Percentiles rank a stretch among this genome's conserved stretches.
Conservation (phyloP, 2,329 filamentous ascomycete species). For the Calycina marina region DNA sequence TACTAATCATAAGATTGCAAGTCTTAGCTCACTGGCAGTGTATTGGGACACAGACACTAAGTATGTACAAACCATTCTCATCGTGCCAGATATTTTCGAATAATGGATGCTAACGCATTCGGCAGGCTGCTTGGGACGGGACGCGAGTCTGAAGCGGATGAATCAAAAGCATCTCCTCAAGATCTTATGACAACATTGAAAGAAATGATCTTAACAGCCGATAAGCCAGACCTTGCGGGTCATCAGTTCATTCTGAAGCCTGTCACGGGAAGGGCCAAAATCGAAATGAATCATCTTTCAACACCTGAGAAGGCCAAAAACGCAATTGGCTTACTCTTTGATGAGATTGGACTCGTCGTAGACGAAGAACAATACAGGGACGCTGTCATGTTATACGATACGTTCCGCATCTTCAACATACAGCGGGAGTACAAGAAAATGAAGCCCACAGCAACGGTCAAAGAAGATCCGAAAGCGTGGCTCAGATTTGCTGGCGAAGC, state of each 20-base stretch:
- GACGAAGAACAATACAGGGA: slow-evolving; percentile 97
- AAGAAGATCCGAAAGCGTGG: slow-evolving; percentile 88
- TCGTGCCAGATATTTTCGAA: too few relatives aligned
- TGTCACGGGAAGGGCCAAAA: slow-evolving; percentile 85
- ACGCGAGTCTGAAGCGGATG: slow-evolving; percentile 49
- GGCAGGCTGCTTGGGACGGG: slow-evolving; percentile 71
- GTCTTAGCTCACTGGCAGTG: slow-evolving; percentile 73
- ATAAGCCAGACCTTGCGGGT: slow-evolving; percentile 34
- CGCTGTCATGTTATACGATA: slow-evolving; percentile 90
- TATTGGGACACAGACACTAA: slow-evolving; percentile 97
- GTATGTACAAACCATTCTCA: too few relatives aligned
- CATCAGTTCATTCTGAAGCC: slow-evolving; percentile 95
- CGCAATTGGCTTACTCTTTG: slow-evolving; percentile 83
- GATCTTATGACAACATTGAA: slow-evolving; percentile 68
- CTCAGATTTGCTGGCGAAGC: slow-evolving; percentile 81
- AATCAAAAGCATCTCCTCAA: slow-evolving; percentile 52
- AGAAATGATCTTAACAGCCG: slow-evolving; percentile 61
- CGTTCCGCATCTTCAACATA: slow-evolving; percentile 96
- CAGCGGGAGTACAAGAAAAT: slow-evolving; percentile 94
- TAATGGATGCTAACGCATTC: too few relatives aligned
- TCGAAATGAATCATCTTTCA: slow-evolving; percentile 89
- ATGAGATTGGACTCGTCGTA: slow-evolving; percentile 94
- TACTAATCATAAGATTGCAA: slow-evolving; percentile 87
- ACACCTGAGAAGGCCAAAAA: slow-evolving; percentile 66
- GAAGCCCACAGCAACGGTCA: slow-evolving; percentile 71